phyloP scores from a whole-genome alignment of 129 eudicot genomes.

The Tagetes erecta region DNA sequence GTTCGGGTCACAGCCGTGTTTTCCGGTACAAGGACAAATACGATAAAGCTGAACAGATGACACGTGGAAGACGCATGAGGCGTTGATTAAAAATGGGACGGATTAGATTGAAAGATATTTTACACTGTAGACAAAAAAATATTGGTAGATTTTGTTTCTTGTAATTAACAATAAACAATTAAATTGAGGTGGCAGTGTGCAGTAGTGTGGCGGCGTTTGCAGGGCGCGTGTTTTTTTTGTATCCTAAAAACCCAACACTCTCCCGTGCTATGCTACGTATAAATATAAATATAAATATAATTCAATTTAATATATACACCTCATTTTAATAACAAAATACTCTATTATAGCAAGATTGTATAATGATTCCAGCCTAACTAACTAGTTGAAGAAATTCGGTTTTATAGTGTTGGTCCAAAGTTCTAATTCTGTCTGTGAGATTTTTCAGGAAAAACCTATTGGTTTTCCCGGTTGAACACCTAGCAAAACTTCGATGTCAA shows the following conservation, averaged over 20 bases:
- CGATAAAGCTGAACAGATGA: constrained; percentile 46
- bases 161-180: constrained; percentile 14
- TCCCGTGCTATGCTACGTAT: background rate
- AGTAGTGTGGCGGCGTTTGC: constrained; percentile 86
- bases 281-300: background rate
- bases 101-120: constrained; percentile 34
- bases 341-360: too few species aligned
- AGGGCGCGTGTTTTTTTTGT: constrained; percentile 68
- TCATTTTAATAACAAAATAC: too few species aligned
- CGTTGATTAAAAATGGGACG: constrained; percentile 56
- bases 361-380: too few species aligned
- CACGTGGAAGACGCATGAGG: constrained; percentile 48
- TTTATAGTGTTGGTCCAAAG: too few species aligned
- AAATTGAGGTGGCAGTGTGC: constrained; percentile 55
- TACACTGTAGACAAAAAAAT: constrained; percentile 41
- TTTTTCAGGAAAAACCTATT: too few species aligned
- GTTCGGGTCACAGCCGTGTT: constrained; percentile 44
- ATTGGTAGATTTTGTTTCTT: constrained; percentile 29
- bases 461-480: too few species aligned
- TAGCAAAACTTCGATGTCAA: too few species aligned
- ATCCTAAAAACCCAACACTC: constrained; percentile 34
- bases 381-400: too few species aligned
- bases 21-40: constrained; percentile 73
- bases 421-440: too few species aligned
- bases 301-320: too few species aligned